phyloP scores from a whole-genome alignment of 805 yeast species.

The Vanderwaltozyma tropicalis region DNA sequence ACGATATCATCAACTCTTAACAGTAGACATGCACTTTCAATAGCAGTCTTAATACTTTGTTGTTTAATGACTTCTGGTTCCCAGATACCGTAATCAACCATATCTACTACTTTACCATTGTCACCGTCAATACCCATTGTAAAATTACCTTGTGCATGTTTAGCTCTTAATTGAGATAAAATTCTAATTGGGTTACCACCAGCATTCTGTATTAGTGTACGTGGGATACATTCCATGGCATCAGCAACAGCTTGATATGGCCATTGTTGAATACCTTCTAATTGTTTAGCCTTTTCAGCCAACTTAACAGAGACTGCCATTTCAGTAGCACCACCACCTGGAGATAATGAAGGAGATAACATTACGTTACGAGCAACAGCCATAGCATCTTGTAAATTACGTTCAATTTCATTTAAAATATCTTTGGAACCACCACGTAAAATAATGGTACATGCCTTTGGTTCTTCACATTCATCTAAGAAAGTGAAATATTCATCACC shows the following conservation, averaged over 20 bases:
- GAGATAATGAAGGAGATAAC: conserved; percentile 88
- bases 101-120: conserved; percentile 84
- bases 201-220: conserved; percentile 93
- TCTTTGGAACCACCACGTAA: conserved; percentile 96
- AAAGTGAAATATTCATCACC: conserved; percentile 96
- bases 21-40: conserved; percentile 90
- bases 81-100: conserved; percentile 96
- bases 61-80: conserved; percentile 98
- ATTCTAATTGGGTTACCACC: conserved; percentile 94
- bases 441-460: conserved; percentile 87
- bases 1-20: conserved; percentile 96
- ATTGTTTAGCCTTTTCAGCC: conserved; percentile 79
- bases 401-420: conserved; percentile 88
- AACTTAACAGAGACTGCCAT: conserved; percentile 91
- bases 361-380: conserved; percentile 92
- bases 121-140: conserved; percentile 95
- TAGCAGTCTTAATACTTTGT: conserved; percentile 94
- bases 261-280: conserved; percentile 96
- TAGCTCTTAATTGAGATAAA: conserved; percentile 85
- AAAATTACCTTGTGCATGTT: conserved; percentile 81
- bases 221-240: conserved; percentile 96
- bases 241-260: conserved; percentile 98
- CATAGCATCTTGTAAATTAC: conserved; percentile 97
- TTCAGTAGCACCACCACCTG: conserved; percentile 99
- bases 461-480: conserved; percentile 68